These are phyloP conservation scores for Auricularia sp. DNA, from an alignment of 768 basidiomycete genomes.

Conservation along the genomic window DNA sequence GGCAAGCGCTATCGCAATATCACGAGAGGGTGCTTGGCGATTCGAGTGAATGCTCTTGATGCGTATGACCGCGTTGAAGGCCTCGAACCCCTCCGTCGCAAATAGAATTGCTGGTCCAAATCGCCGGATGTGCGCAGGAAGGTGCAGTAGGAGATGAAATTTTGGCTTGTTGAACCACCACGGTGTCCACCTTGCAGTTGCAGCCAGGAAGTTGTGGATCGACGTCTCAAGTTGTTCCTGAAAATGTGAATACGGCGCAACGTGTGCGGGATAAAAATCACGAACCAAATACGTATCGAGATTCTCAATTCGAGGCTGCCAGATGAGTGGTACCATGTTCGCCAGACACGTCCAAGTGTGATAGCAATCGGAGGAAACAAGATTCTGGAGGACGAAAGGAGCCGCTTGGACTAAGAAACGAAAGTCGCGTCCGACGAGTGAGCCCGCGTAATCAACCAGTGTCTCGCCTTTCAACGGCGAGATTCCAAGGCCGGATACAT, in stretches of 20 bases:
- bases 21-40: constrained; percentile 19
- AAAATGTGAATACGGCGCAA: not conserved
- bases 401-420: constrained; percentile 17
- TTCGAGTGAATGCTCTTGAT: constrained; percentile 20
- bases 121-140: constrained; percentile 25
- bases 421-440: constrained; percentile 29
- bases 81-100: constrained; percentile 35
- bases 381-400: constrained; percentile 27
- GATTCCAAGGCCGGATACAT: constrained; percentile 23
- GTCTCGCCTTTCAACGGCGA: constrained; percentile 21
- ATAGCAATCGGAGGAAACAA: constrained; percentile 9
- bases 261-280: not conserved
- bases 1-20: constrained; percentile 9
- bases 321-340: not conserved
- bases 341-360: not conserved
- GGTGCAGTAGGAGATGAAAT: constrained; percentile 33
- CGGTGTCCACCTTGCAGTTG: constrained; percentile 20
- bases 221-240: constrained; percentile 17
- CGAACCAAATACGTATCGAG: not conserved
- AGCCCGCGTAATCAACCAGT: constrained; percentile 29
- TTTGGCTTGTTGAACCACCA: constrained; percentile 36
- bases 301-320: constrained; percentile 1
- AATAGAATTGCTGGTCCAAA: constrained; percentile 37
- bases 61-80: constrained; percentile 26
- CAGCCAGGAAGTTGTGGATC: constrained; percentile 29